phyloP scores from a whole-genome alignment of 768 basidiomycete genomes.

The Dioszegia hungarica region DNA sequence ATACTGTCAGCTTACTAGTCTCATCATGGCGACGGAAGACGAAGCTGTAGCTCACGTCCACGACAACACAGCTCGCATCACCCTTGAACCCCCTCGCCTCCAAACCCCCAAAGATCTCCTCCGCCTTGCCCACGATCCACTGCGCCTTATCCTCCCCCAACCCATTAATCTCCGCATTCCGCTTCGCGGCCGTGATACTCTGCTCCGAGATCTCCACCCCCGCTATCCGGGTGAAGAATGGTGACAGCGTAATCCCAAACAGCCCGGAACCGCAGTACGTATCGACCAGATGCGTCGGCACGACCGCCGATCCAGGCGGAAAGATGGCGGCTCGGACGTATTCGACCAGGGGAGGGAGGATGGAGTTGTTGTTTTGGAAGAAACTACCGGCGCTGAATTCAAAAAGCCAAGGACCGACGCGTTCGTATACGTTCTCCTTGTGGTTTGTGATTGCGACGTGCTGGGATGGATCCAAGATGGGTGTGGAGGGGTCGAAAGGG shows the following conservation, averaged over 20 bases:
- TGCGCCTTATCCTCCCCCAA: conserved; percentile 53
- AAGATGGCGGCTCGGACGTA: conserved; percentile 64
- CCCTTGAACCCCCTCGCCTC: conserved; percentile 37
- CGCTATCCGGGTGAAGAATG: conserved; percentile 66
- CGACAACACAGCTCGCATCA: conserved; percentile 45
- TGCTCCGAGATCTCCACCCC: conserved; percentile 71
- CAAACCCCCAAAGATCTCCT: conserved; percentile 64
- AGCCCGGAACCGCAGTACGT: conserved; percentile 64
- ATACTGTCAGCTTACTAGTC: conserved; percentile 50
- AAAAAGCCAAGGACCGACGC: conserved; percentile 73
- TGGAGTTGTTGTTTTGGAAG: conserved; percentile 98
- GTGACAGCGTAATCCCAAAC: conserved; percentile 56
- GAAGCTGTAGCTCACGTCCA: conserved; percentile 34
- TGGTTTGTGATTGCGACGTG: conserved; percentile 82
- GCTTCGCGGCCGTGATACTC: conserved; percentile 46
- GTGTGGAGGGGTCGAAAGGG: conserved; percentile 14
- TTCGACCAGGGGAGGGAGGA: conserved; percentile 73
- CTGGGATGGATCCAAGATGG: conserved; percentile 26
- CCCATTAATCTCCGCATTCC: conserved; percentile 51
- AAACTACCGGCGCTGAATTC: conserved; percentile 63
- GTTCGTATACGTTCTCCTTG: conserved; percentile 72
- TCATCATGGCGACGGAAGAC: not conserved
- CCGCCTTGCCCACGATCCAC: conserved; percentile 68
- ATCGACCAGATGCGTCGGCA: conserved; percentile 80
- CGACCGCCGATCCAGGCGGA: conserved; percentile 15